A percentile compares a stretch with the other conserved stretches of the same genome.
Conservation (phyloP, 768 basidiomycete genomes). For the Basidioascus undulatus region DNA sequence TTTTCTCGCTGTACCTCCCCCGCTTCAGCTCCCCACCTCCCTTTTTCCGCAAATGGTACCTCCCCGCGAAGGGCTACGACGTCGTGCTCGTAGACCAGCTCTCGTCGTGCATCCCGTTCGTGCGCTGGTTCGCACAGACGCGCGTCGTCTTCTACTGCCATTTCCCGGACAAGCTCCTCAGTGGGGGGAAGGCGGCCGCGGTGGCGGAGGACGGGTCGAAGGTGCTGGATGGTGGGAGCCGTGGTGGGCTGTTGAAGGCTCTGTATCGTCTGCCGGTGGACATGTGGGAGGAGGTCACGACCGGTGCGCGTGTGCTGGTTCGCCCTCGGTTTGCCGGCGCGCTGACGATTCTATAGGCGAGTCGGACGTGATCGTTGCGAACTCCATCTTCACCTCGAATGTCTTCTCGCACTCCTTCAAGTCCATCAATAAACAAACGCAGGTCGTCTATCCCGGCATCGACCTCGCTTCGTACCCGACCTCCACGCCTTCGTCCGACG, state of each 20-base stretch:
- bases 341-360: conserved; percentile 30
- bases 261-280: conserved; percentile 78
- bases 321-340: background rate
- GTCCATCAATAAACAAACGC: conserved; percentile 34
- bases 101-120: conserved; percentile 67
- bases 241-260: conserved; percentile 31
- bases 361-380: conserved; percentile 72
- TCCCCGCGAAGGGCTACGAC: conserved; percentile 25
- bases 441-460: conserved; percentile 88
- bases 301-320: conserved; percentile 28
- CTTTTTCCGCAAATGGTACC: conserved; percentile 10
- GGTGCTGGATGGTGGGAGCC: background rate
- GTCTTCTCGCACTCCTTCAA: conserved; percentile 55
- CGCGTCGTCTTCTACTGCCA: conserved; percentile 93
- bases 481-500: too few relatives aligned
- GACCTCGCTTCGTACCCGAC: conserved; percentile 57
- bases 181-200: conserved; percentile 19
- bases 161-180: conserved; percentile 80
- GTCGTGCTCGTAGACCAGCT: conserved; percentile 89
- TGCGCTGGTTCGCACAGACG: conserved; percentile 39
- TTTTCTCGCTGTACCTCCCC: conserved; percentile 22
- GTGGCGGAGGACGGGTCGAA: background rate
- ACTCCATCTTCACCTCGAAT: conserved; percentile 69
- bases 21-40: conserved; percentile 11
- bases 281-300: conserved; percentile 67